These are phyloP conservation scores for Oryza officinalis DNA, from an alignment of 176 grass and related monocot species.

Conservation along the genomic window DNA sequence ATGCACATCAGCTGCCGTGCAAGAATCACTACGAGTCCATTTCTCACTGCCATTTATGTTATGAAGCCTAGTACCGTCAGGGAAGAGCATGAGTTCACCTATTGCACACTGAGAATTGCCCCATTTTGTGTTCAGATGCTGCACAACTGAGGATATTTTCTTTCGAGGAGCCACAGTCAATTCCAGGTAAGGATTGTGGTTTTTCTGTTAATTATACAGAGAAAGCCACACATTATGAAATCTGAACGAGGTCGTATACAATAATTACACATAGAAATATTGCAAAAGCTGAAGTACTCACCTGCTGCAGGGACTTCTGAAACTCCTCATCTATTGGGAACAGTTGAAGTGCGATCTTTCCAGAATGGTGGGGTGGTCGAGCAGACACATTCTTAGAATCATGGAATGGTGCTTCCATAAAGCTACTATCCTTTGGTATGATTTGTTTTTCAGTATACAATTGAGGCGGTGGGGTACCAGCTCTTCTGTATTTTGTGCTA, in stretches of 20 bases:
- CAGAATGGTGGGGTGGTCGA: conserved; percentile 37
- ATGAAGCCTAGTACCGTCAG: conserved; percentile 56
- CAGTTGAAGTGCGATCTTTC: conserved; percentile 90
- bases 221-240: conserved; percentile 26
- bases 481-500: conserved; percentile 26
- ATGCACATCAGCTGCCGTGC: conserved; percentile 78
- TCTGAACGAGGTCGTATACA: conserved; percentile 1
- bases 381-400: conserved; percentile 36
- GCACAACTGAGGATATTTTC: conserved; percentile 96
- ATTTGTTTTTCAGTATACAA: conserved; percentile 23
- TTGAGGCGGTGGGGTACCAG: conserved; percentile 23
- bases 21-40: conserved; percentile 76
- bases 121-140: conserved; percentile 92
- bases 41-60: conserved; percentile 50
- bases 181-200: conserved; percentile 87
- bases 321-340: conserved; percentile 77
- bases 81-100: conserved; percentile 75
- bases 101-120: conserved; percentile 49
- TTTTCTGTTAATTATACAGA: conserved; percentile 57
- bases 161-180: conserved; percentile 80
- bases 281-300: conserved; percentile 31
- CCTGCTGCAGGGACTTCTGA: conserved; percentile 69
- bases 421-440: conserved; percentile 4
- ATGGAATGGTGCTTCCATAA: conserved; percentile 19
- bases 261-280: conserved; percentile 11